phyloP scores from a whole-genome alignment of 2,329 filamentous ascomycete genomes.

The Fusarium udum region DNA sequence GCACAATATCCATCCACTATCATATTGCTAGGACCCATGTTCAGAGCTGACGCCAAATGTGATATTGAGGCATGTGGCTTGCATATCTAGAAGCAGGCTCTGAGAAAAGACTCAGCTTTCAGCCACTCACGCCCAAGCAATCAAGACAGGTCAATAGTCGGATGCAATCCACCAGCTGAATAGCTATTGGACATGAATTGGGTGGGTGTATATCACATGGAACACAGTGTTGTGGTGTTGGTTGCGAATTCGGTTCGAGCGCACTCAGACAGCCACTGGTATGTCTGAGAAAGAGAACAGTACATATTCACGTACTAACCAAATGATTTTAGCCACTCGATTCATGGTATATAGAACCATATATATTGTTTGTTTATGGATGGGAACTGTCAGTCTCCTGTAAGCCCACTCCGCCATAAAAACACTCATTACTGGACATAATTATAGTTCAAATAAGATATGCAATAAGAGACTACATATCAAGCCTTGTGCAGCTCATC shows the following conservation, averaged over 20 bases:
- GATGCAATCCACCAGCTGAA: neutral
- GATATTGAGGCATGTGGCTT: neutral
- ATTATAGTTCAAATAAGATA: neutral
- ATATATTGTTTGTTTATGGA: neutral
- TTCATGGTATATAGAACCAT: neutral
- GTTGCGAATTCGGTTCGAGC: neutral
- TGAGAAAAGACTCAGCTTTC: neutral
- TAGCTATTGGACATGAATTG: neutral
- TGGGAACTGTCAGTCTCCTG: neutral
- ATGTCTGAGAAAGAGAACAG: neutral
- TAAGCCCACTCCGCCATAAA: neutral
- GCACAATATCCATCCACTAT: slow-evolving; percentile 1
- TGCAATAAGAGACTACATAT: neutral
- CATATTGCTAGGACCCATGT: neutral
- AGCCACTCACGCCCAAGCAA: neutral
- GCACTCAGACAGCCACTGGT: neutral
- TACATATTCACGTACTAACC: no score
- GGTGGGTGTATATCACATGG: neutral
- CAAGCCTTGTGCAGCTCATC: neutral
- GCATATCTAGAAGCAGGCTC: slow-evolving; percentile 14
- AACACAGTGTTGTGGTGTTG: neutral
- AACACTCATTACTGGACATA: no score
- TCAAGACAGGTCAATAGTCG: neutral
- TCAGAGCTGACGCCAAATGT: slow-evolving; percentile 2
- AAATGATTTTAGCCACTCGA: neutral